Evolutionary conservation across 441 rosid genomes (phyloP).

Genomic region (Populus hybrid): DNA sequence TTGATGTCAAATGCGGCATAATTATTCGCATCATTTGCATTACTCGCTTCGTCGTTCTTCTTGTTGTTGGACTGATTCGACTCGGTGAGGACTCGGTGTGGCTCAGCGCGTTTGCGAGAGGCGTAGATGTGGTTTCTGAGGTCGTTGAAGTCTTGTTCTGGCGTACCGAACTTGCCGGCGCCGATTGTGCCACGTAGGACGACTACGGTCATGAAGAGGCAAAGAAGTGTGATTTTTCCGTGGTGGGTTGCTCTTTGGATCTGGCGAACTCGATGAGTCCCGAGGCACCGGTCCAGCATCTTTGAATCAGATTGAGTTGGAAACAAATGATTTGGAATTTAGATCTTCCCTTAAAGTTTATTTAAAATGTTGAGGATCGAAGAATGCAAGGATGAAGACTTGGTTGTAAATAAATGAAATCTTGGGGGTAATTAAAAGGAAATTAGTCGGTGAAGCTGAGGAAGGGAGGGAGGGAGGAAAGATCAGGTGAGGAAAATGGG

Average conservation of each 20-base stretch:
- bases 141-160: conserved; percentile 60
- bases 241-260: conserved; percentile 66
- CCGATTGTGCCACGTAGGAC: conserved; percentile 91
- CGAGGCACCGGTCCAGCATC: conserved; percentile 36
- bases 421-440: conserved; percentile 2
- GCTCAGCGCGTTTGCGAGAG: conserved; percentile 61
- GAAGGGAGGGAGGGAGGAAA: neutral
- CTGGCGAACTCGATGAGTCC: conserved; percentile 37
- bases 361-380: neutral
- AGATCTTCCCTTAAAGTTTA: too few species aligned
- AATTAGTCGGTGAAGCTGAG: neutral
- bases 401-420: too few species aligned
- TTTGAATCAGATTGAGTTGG: conserved; percentile 8
- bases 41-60: neutral
- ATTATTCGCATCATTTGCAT: conserved; percentile 23
- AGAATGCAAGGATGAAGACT: neutral
- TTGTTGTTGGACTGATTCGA: conserved; percentile 15
- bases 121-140: conserved; percentile 56
- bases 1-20: conserved; percentile 47
- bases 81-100: conserved; percentile 71
- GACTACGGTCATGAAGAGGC: conserved; percentile 71
- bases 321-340: too few species aligned
- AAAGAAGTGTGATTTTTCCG: conserved; percentile 64
- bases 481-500: neutral
- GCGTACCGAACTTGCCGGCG: conserved; percentile 88